Percentiles rank a stretch among this genome's conserved stretches.
phyloP scores from a whole-genome alignment of 768 basidiomycete species.

The Boletellus sp. region DNA sequence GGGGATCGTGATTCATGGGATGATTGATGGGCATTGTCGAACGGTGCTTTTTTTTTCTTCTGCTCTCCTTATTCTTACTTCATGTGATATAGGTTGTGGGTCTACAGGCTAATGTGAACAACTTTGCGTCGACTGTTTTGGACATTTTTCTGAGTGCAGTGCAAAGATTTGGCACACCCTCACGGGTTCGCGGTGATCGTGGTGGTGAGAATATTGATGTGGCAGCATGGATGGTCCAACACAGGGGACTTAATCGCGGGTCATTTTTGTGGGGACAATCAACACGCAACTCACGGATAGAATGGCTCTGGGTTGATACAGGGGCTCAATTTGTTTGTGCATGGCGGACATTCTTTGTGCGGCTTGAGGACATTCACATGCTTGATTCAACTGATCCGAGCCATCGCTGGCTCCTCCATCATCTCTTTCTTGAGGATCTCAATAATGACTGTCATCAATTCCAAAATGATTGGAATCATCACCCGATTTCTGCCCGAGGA shows the following conservation, averaged over 20 bases:
- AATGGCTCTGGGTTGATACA: constrained; percentile 44
- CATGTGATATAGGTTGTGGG: no score
- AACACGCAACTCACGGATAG: constrained; percentile 42
- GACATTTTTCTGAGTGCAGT: not conserved
- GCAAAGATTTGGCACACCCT: constrained; percentile 20
- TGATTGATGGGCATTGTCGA: no score
- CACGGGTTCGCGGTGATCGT: constrained; percentile 26
- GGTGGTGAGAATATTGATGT: constrained; percentile 31
- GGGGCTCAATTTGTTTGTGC: constrained; percentile 35
- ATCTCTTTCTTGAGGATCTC: constrained; percentile 37
- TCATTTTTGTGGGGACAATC: constrained; percentile 36
- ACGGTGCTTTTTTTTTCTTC: no score
- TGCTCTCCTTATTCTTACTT: no score
- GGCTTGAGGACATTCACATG: constrained; percentile 33
- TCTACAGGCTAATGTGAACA: no score
- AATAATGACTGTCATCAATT: constrained; percentile 38
- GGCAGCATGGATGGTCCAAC: constrained; percentile 22
- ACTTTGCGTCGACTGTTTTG: not conserved
- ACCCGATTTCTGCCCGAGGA: no score
- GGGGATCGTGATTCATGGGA: no score
- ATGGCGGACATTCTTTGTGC: constrained; percentile 43
- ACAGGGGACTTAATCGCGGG: constrained; percentile 19
- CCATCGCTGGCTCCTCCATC: constrained; percentile 46
- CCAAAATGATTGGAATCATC: constrained; percentile 37
- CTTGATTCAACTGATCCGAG: constrained; percentile 29